A percentile compares a stretch with the other conserved stretches of the same genome.
Evolutionary conservation across 176 grass and related monocot species (phyloP).

Genomic region (Cymbopogon citratus): DNA sequence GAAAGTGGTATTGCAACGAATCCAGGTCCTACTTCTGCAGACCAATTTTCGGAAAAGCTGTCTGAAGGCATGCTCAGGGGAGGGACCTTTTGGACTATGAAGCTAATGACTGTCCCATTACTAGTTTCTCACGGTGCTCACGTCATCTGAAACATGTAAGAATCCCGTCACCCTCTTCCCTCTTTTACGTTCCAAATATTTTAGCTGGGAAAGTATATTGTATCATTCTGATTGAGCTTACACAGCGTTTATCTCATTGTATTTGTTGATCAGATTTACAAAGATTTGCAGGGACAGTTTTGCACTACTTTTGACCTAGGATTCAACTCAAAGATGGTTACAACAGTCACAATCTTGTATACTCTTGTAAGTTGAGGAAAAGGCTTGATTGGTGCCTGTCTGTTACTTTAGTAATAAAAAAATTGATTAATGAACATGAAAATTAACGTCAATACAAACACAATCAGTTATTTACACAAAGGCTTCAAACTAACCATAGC

Average conservation of each 20-base stretch:
- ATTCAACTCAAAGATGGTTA: constrained; percentile 27
- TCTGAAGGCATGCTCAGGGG: constrained; percentile 42
- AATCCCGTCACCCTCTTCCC: not conserved
- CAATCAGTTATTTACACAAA: constrained; percentile 1
- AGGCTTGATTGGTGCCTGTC: not conserved
- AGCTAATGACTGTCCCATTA: not conserved
- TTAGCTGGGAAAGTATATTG: constrained; percentile 17
- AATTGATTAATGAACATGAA: not conserved
- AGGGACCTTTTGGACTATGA: constrained; percentile 5
- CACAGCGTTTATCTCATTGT: not conserved
- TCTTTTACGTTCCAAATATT: not conserved
- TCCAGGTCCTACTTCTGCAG: not conserved
- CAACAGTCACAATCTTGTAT: not conserved
- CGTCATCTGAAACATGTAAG: constrained; percentile 30
- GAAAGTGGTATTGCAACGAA: not conserved
- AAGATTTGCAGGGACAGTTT: not conserved
- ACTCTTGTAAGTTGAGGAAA: not conserved
- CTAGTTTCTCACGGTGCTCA: constrained; percentile 1
- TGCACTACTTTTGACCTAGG: constrained; percentile 12
- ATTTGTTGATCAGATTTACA: not conserved
- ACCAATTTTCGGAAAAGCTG: constrained; percentile 21
- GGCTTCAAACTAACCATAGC: not conserved
- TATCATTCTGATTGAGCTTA: constrained; percentile 5
- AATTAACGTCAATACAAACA: not conserved
- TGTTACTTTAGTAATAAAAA: constrained; percentile 5